phyloP scores from a whole-genome alignment of 2,329 filamentous ascomycete species.

The Raffaelea deltoideospora region DNA sequence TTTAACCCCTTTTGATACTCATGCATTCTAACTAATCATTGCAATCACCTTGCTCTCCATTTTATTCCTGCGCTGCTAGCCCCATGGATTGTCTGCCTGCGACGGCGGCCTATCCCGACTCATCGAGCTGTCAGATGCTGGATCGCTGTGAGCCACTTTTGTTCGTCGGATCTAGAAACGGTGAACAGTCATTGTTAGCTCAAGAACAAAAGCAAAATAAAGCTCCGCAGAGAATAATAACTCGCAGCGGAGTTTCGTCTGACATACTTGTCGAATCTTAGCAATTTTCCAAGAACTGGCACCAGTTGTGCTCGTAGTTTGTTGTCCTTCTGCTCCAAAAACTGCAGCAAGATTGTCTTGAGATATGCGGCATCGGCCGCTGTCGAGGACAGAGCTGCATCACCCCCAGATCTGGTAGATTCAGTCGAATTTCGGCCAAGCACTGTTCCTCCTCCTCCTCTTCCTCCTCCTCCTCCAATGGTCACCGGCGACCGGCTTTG shows the following conservation, averaged over 20 bases:
- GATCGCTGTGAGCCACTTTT: constrained; percentile 74
- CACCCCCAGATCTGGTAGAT: too few species aligned
- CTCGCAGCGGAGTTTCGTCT: background rate
- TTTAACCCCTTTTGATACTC: too few species aligned
- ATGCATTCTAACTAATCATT: too few species aligned
- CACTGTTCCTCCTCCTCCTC: too few species aligned
- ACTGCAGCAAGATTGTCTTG: constrained; percentile 70
- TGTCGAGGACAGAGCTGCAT: constrained; percentile 20
- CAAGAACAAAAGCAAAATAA: background rate
- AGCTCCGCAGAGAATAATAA: too few species aligned
- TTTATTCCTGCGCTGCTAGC: too few species aligned
- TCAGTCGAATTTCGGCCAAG: too few species aligned
- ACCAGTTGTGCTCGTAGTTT: constrained; percentile 62
- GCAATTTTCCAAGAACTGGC: constrained; percentile 59
- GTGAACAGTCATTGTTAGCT: too few species aligned
- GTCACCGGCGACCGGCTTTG: constrained; percentile 30
- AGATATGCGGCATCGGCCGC: constrained; percentile 48
- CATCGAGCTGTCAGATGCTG: constrained; percentile 24
- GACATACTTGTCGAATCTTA: constrained; percentile 62
- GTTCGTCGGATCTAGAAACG: constrained; percentile 56
- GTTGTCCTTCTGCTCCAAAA: constrained; percentile 67
- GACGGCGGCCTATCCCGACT: background rate
- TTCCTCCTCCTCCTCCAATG: background rate
- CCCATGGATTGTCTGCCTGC: too few species aligned
- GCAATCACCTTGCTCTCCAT: too few species aligned